phyloP scores from a whole-genome alignment of 208 protist species.

The Acanthamoeba quina region DNA sequence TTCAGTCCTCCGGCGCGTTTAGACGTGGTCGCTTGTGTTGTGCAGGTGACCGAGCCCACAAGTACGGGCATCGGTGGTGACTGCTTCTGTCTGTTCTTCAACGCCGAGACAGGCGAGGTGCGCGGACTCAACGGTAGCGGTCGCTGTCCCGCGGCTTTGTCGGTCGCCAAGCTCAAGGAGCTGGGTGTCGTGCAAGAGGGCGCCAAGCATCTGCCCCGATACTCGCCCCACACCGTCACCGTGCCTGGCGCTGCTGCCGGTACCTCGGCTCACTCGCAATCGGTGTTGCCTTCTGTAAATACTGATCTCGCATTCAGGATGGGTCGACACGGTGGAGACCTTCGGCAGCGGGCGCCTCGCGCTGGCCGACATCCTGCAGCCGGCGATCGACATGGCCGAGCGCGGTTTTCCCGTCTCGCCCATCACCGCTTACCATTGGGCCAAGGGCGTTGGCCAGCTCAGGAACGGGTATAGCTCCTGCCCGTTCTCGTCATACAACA shows the following conservation, averaged over 20 bases:
- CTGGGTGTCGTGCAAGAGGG: neutral
- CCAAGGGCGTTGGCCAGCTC: neutral
- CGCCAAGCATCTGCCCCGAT: conserved; percentile 29
- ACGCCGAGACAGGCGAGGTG: conserved; percentile 76
- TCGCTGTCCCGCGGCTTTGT: conserved; percentile 76
- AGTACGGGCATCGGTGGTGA: conserved; percentile 90
- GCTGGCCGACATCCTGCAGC: conserved; percentile 81
- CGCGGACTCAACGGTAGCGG: conserved; percentile 86
- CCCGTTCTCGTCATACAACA: neutral
- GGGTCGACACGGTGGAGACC: conserved; percentile 85
- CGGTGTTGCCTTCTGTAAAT: neutral
- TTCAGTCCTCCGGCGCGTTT: neutral
- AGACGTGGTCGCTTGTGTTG: neutral
- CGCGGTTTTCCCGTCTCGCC: conserved; percentile 78
- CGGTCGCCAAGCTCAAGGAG: conserved; percentile 72
- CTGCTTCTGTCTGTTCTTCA: conserved; percentile 86
- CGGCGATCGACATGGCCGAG: conserved; percentile 85
- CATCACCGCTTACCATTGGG: conserved; percentile 77
- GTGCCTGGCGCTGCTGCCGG: conserved; percentile 83
- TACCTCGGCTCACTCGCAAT: neutral
- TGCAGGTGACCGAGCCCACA: conserved; percentile 78
- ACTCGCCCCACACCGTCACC: conserved; percentile 81
- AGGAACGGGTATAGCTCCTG: neutral
- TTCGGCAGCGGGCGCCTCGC: conserved; percentile 84
- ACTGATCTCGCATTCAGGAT: conserved; percentile 57